phyloP scores from a whole-genome alignment of 805 yeast species.

The Schwanniomyces pseudopolymorphus region DNA sequence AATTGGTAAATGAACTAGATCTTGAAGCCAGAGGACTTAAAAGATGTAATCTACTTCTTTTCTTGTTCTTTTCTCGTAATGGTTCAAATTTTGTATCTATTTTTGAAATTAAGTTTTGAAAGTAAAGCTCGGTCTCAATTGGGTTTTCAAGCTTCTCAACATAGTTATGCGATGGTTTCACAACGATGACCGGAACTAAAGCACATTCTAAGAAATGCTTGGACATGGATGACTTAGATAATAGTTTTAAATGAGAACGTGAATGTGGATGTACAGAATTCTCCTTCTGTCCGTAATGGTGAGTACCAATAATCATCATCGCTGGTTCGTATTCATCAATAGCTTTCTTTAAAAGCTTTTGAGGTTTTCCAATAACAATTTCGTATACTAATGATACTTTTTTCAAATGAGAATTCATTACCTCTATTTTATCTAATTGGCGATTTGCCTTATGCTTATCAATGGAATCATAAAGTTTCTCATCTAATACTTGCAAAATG shows the following conservation, averaged over 20 bases:
- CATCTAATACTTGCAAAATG: conserved; percentile 42
- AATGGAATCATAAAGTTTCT: conserved; percentile 24
- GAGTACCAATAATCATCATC: conserved; percentile 47
- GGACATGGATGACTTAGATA: conserved; percentile 35
- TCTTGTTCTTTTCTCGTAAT: conserved; percentile 16
- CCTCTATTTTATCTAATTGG: conserved; percentile 29
- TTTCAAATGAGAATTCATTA: conserved; percentile 32
- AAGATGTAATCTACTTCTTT: conserved; percentile 10
- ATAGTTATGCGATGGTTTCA: conserved; percentile 38
- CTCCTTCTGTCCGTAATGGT: conserved; percentile 24
- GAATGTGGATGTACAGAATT: conserved; percentile 8
- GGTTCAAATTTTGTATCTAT: conserved; percentile 21
- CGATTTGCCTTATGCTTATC: conserved; percentile 29
- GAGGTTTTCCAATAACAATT: conserved; percentile 42
- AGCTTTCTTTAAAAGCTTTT: conserved; percentile 36
- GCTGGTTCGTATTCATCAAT: conserved; percentile 42
- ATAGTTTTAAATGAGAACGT: conserved; percentile 20
- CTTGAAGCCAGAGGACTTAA: conserved; percentile 19
- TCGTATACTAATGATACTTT: conserved; percentile 41
- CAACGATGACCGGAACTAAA: conserved; percentile 44
- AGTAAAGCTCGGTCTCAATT: conserved; percentile 33
- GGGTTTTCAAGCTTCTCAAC: conserved; percentile 29
- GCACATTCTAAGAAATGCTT: conserved; percentile 44
- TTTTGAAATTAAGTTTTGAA: conserved; percentile 31
- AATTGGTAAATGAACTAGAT: conserved; percentile 15